phyloP scores from a whole-genome alignment of 2,329 filamentous ascomycete species.

The Colletotrichum liaoningense region DNA sequence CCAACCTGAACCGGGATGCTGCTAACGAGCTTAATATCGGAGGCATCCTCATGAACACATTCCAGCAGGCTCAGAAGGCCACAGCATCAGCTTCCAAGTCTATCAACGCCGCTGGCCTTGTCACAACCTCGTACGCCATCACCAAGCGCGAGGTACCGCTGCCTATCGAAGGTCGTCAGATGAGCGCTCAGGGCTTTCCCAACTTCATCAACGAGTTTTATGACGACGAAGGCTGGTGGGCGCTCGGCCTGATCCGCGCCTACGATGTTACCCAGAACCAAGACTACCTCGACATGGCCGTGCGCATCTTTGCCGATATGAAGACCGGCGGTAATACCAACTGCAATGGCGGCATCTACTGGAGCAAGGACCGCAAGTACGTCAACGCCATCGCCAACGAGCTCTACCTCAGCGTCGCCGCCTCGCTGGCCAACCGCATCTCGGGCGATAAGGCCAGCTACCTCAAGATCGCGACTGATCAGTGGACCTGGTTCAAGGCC shows the following conservation, averaged over 20 bases:
- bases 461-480: slow-evolving; percentile 59
- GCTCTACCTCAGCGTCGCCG: slow-evolving; percentile 65
- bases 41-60: slow-evolving; percentile 57
- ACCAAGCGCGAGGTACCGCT: slow-evolving; percentile 42
- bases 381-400: slow-evolving; percentile 70
- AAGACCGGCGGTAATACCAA: slow-evolving; percentile 57
- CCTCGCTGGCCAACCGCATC: slow-evolving; percentile 63
- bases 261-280: slow-evolving; percentile 64
- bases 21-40: slow-evolving; percentile 52
- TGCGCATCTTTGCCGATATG: slow-evolving; percentile 68
- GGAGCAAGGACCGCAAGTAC: slow-evolving; percentile 63
- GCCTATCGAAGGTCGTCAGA: slow-evolving; percentile 40
- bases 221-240: slow-evolving; percentile 75
- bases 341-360: slow-evolving; percentile 67
- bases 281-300: slow-evolving; percentile 65
- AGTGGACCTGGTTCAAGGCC: slow-evolving; percentile 64
- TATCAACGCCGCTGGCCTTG: slow-evolving; percentile 48
- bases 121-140: slow-evolving; percentile 52
- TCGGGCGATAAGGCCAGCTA: slow-evolving; percentile 51
- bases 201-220: slow-evolving; percentile 65
- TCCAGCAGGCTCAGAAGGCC: slow-evolving; percentile 55
- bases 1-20: slow-evolving; percentile 45
- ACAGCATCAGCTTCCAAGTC: slow-evolving; percentile 51
- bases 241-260: slow-evolving; percentile 66
- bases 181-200: slow-evolving; percentile 42